These are phyloP conservation scores for Rhodotorula sphaerocarpa DNA, from an alignment of 768 basidiomycete species.

Conservation along the genomic window DNA sequence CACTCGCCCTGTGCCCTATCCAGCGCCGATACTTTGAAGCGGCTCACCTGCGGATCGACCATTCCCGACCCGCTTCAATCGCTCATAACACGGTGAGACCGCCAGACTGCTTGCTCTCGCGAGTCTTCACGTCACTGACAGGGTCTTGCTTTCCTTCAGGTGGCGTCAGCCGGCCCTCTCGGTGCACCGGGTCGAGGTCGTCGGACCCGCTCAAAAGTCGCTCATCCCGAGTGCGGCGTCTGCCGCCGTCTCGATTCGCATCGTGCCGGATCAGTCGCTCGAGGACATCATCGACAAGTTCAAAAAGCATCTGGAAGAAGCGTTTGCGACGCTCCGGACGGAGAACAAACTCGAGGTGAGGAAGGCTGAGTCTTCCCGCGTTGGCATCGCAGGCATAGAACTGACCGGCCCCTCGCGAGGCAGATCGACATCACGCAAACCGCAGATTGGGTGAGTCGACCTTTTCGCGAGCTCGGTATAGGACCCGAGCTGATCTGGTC, in stretches of 20 bases:
- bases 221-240: slow-evolving; percentile 78
- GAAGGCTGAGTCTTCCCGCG: no score
- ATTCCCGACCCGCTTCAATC: slow-evolving; percentile 24
- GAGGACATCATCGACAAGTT: slow-evolving; percentile 59
- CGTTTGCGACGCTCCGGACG: slow-evolving; percentile 58
- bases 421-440: slow-evolving; percentile 71
- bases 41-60: slow-evolving; percentile 8
- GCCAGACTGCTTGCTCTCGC: neutral
- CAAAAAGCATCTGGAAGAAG: slow-evolving; percentile 52
- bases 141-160: slow-evolving; percentile 40
- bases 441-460: slow-evolving; percentile 60
- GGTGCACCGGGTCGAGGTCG: slow-evolving; percentile 72
- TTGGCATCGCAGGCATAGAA: neutral
- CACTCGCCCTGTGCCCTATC: no score
- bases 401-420: neutral
- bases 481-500: neutral
- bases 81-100: slow-evolving; percentile 22
- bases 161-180: slow-evolving; percentile 90
- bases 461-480: no score
- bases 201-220: slow-evolving; percentile 61
- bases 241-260: slow-evolving; percentile 79
- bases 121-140: neutral
- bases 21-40: neutral
- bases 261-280: slow-evolving; percentile 87
- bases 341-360: slow-evolving; percentile 65